These are phyloP conservation scores for Trichoderma lentiforme DNA, from an alignment of 2,329 filamentous ascomycete species.

Conservation along the genomic window DNA sequence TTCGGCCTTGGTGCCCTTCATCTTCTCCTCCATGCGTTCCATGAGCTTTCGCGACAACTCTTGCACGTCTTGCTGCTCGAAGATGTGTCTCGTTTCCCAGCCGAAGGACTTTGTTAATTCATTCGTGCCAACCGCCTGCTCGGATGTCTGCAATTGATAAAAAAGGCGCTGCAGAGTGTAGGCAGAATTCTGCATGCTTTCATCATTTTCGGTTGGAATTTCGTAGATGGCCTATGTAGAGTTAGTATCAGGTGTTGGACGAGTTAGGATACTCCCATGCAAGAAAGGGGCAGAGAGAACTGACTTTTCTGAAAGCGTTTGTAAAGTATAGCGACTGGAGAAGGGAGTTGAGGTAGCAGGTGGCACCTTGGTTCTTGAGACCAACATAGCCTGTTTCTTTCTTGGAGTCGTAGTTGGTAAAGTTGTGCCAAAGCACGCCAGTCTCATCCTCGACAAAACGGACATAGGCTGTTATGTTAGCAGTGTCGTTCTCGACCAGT, in stretches of 20 bases:
- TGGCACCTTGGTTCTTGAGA: conserved; percentile 93
- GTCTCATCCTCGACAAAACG: conserved; percentile 83
- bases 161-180: conserved; percentile 93
- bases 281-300: background rate
- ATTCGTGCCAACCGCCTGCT: conserved; percentile 78
- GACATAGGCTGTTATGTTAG: conserved; percentile 79
- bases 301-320: conserved; percentile 88
- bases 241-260: conserved; percentile 18
- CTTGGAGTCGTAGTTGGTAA: conserved; percentile 96
- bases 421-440: conserved; percentile 86
- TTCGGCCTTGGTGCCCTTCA: conserved; percentile 94
- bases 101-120: conserved; percentile 96
- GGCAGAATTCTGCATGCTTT: conserved; percentile 79
- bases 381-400: conserved; percentile 97
- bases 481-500: conserved; percentile 71
- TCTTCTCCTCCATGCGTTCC: conserved; percentile 94
- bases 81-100: conserved; percentile 97
- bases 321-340: conserved; percentile 83
- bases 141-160: conserved; percentile 87
- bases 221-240: conserved; percentile 78
- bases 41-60: conserved; percentile 95
- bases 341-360: conserved; percentile 82
- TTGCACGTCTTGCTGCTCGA: conserved; percentile 98
- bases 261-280: background rate
- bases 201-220: conserved; percentile 86